These are phyloP conservation scores for Flaveria trinervia DNA, from an alignment of 129 eudicot genomes.

Conservation along the genomic window DNA sequence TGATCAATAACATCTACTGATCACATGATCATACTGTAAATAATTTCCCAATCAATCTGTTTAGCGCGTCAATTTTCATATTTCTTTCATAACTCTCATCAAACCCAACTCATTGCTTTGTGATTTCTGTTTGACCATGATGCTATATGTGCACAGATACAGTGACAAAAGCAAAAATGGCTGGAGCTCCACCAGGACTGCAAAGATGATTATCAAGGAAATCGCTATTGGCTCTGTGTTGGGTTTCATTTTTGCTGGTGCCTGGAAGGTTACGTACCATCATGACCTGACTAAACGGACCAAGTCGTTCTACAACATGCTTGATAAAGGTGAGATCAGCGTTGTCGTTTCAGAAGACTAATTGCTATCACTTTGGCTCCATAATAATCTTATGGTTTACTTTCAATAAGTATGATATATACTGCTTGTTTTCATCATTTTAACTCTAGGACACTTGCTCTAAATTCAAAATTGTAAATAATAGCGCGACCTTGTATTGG, in stretches of 20 bases:
- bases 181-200: constrained; percentile 47
- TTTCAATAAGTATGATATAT: constrained; percentile 22
- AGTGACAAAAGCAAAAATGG: constrained; percentile 22
- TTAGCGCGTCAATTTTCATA: not conserved
- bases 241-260: constrained; percentile 30
- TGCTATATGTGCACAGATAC: not conserved
- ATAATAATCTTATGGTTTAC: not conserved
- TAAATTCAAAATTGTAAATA: constrained; percentile 18
- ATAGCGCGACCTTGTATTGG: constrained; percentile 18
- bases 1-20: not conserved
- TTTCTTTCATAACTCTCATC: not conserved
- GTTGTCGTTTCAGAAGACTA: constrained; percentile 39
- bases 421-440: constrained; percentile 7
- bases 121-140: not conserved
- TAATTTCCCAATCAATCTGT: not conserved
- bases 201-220: constrained; percentile 39
- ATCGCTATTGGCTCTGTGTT: constrained; percentile 24
- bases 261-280: constrained; percentile 33
- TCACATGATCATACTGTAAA: not conserved
- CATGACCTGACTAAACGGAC: constrained; percentile 25
- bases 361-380: not conserved
- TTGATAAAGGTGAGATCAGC: constrained; percentile 36
- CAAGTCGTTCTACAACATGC: constrained; percentile 41
- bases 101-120: not conserved
- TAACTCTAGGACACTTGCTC: constrained; percentile 10